These are phyloP conservation scores for Podosphaera fusca DNA, from an alignment of 2,329 filamentous ascomycete genomes.

Conservation along the genomic window DNA sequence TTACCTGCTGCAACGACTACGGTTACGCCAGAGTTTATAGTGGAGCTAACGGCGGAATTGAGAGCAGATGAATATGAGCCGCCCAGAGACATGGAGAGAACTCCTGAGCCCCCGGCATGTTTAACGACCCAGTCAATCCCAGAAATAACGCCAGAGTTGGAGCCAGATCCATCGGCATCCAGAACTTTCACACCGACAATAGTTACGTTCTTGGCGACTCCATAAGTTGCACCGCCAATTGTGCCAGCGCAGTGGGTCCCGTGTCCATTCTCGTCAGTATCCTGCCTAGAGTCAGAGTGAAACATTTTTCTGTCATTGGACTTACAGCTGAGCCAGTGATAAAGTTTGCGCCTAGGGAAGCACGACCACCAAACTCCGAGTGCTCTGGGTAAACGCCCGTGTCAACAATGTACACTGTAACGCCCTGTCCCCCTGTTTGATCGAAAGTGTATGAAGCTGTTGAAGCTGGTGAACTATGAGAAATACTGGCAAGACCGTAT, in stretches of 20 bases:
- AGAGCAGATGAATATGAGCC: slow-evolving; percentile 22
- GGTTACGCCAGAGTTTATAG: slow-evolving; percentile 25
- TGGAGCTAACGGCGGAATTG: slow-evolving; percentile 28
- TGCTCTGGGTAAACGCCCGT: slow-evolving; percentile 18
- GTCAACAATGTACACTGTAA: slow-evolving; percentile 18
- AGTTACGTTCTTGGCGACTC: slow-evolving; percentile 19
- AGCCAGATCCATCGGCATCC: slow-evolving; percentile 14
- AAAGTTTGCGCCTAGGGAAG: slow-evolving; percentile 16
- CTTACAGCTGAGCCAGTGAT: slow-evolving; percentile 14
- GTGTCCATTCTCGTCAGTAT: slow-evolving; percentile 19
- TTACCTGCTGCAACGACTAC: slow-evolving; percentile 33
- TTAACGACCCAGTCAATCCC: slow-evolving; percentile 18
- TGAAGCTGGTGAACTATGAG: slow-evolving; percentile 8
- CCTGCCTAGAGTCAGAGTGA: slow-evolving; percentile 7
- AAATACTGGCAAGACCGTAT: slow-evolving; percentile 17
- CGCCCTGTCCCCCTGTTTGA: slow-evolving; percentile 15
- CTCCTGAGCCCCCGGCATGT: slow-evolving; percentile 18
- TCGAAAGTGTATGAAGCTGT: slow-evolving; percentile 16
- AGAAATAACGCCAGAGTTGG: slow-evolving; percentile 17
- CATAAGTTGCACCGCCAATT: slow-evolving; percentile 19
- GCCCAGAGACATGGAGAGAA: slow-evolving; percentile 33
- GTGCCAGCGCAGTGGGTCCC: slow-evolving; percentile 22
- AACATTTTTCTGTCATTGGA: neutral
- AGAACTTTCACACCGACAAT: slow-evolving; percentile 20
- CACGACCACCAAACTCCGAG: slow-evolving; percentile 17